phyloP scores from a whole-genome alignment of 345 rosid species.

The Odontarrhena argentea region DNA sequence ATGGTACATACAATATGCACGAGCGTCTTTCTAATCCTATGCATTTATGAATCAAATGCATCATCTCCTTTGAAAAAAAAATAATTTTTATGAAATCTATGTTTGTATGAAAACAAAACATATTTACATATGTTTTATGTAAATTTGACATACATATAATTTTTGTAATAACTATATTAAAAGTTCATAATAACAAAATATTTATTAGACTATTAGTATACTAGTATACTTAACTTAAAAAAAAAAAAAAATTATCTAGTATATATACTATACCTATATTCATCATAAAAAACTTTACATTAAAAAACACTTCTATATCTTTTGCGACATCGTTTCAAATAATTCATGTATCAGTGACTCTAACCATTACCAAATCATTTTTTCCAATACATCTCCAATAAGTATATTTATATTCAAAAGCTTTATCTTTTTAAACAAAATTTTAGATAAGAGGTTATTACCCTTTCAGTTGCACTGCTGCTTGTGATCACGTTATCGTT shows the following conservation, averaged over 20 bases:
- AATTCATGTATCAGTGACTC: neutral
- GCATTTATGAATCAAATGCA: neutral
- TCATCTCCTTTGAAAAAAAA: neutral
- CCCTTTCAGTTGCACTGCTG: neutral
- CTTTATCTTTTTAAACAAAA: neutral
- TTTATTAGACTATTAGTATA: too few species aligned
- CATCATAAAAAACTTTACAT: too few species aligned
- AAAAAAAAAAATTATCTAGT: neutral
- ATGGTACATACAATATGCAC: neutral
- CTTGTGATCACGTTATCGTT: too few species aligned
- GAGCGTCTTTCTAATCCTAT: neutral
- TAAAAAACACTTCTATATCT: neutral
- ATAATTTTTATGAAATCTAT: too few species aligned
- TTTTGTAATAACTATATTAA: too few species aligned
- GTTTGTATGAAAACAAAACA: too few species aligned
- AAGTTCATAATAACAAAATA: too few species aligned
- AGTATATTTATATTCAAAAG: neutral
- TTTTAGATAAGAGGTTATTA: neutral
- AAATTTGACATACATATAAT: too few species aligned
- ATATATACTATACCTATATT: slow-evolving; percentile 16
- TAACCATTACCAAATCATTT: slow-evolving; percentile 1
- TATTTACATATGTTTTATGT: too few species aligned
- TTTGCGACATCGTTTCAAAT: slow-evolving; percentile 3
- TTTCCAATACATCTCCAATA: slow-evolving; percentile 22
- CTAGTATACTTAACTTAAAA: too few species aligned